Evolutionary conservation across 2,329 filamentous ascomycete species (phyloP), one percentile per base, ranked within the genome.

Genomic region (Aspergillus sp.): DNA sequence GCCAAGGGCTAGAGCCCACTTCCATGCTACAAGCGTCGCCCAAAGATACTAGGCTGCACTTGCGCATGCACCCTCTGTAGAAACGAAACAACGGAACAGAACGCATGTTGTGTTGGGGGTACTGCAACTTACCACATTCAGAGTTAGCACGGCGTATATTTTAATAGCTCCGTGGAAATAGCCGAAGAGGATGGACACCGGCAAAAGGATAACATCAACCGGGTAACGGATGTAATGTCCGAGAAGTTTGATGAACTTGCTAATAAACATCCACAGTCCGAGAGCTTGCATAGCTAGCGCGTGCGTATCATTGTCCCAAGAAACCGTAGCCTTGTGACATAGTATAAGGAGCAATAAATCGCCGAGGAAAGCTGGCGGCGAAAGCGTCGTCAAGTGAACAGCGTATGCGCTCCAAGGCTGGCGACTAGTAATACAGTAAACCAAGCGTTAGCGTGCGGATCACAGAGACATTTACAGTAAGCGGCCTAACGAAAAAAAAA

Each of bases 371-470:
- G 93, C 91, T 71, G 96, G 88, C 41, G 93, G 95, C 48, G 92
- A 96, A 72, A 97, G 89, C 15, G 94, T 98, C 25, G 94, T 95
- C 72, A 97, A 82, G 79, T 97, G 91, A 62, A 97, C 87, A 54
- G 94, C 92, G 75, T 97, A 98, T 12, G 91, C 91, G 78, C 90
- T 96, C 92, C 93, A 98, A 52, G 87, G 89, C 75, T 97, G 94
- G 72, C 91, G 91, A 70, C 93, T 97, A 69, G 53, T 62, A 51
- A 63, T 61, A 67, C 59, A 62, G 61, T 65, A 62, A 58, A 60
- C 19, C 43, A 62, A 57, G 59, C 50, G 69, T 75, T 72, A 75
- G 72, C 62, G 54, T 68, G 58, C 54, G n/a, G 25, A 28, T 50
- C 25, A 17, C 8, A 50, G n/a, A 30, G 10, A 28, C 21, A 49